Percentiles rank a stretch among this genome's conserved stretches.
Evolutionary conservation across 495 filamentous ascomycete species (phyloP).

Genomic region (Penicillium waksmanii): DNA sequence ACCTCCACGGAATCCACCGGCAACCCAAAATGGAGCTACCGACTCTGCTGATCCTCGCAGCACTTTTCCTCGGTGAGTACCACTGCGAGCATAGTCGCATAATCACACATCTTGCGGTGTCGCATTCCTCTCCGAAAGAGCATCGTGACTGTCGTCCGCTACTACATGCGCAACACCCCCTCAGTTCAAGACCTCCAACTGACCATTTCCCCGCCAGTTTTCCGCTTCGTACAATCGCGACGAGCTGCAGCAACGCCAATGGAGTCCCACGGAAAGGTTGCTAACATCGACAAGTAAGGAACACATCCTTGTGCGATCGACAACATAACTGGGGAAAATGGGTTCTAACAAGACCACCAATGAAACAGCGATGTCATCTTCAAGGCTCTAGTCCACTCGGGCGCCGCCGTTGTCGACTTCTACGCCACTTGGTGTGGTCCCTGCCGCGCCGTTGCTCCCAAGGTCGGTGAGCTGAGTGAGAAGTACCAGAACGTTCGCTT

Average conservation of each 20-base stretch:
- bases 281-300: conserved; percentile 35
- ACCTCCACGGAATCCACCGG: conserved; percentile 10
- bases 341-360: background rate
- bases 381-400: conserved; percentile 33
- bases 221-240: conserved; percentile 23
- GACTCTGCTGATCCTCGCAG: conserved; percentile 26
- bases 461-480: conserved; percentile 35
- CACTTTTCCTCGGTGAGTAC: conserved; percentile 28
- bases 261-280: conserved; percentile 33
- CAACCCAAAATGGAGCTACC: conserved; percentile 32
- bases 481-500: conserved; percentile 63
- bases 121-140: background rate
- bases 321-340: background rate
- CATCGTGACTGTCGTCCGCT: background rate
- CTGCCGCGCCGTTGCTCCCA: conserved; percentile 32
- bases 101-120: background rate
- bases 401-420: conserved; percentile 33
- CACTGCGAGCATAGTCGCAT: background rate
- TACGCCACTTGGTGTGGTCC: conserved; percentile 37
- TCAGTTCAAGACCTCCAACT: no score
- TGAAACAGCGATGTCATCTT: conserved; percentile 32
- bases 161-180: no score
- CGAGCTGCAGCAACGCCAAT: conserved; percentile 19
- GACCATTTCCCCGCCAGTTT: conserved; percentile 14
- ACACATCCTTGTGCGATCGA: background rate